Conservation (phyloP, 2,329 filamentous ascomycete species). For the Arthrobotrys iridis region DNA sequence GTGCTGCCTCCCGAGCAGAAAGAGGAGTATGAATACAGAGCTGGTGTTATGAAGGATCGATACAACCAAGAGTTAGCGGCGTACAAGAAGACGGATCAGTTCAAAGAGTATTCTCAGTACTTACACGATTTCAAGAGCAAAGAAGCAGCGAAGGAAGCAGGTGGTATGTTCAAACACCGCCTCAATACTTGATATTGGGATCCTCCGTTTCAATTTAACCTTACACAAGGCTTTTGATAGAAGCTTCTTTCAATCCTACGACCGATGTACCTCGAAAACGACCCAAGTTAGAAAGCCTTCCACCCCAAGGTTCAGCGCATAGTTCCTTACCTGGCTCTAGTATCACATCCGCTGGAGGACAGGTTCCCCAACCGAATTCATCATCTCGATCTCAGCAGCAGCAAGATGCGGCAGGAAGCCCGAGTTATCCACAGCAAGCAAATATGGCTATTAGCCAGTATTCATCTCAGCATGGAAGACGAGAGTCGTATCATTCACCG, state of each 20-base stretch:
- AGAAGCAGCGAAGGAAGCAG: conserved; percentile 67
- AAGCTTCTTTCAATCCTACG: conserved; percentile 48
- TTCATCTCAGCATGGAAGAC: conserved; percentile 26
- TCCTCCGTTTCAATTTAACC: conserved; percentile 51
- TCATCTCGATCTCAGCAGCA: conserved; percentile 47
- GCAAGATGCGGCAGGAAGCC: conserved; percentile 37
- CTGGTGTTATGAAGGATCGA: conserved; percentile 77
- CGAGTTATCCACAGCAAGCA: conserved; percentile 25
- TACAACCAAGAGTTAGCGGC: conserved; percentile 77
- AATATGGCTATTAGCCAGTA: conserved; percentile 36
- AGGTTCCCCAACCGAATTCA: conserved; percentile 14
- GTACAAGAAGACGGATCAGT: conserved; percentile 80
- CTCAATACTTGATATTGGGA: not conserved
- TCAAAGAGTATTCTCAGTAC: conserved; percentile 75
- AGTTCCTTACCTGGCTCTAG: conserved; percentile 54
- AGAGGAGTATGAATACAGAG: conserved; percentile 77
- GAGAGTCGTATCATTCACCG: conserved; percentile 45
- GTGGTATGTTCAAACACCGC: conserved; percentile 27
- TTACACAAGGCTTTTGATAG: conserved; percentile 51
- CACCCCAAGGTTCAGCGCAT: conserved; percentile 51
- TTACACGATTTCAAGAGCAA: conserved; percentile 79
- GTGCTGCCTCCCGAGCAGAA: conserved; percentile 73
- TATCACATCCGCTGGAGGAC: conserved; percentile 51
- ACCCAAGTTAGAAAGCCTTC: conserved; percentile 56
- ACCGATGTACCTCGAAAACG: conserved; percentile 56